Percentiles rank a stretch among this genome's conserved stretches.
Evolutionary conservation across 139 green algal genomes (phyloP).

Genomic region (Medakamo hakoo): DNA sequence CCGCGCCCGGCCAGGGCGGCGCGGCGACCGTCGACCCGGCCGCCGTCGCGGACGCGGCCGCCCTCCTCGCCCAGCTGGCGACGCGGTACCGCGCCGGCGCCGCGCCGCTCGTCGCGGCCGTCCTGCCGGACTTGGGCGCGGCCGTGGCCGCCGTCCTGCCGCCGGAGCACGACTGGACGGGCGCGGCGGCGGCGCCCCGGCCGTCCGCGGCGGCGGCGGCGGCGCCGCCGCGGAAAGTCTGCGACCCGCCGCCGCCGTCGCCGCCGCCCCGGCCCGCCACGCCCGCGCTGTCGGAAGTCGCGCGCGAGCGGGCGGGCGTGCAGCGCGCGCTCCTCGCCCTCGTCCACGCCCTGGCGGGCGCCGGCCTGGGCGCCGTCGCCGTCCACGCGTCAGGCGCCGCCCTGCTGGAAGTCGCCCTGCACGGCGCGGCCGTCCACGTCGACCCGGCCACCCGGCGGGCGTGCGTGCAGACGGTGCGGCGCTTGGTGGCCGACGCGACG

Average conservation of each 20-base stretch:
- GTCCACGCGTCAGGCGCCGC: constrained; percentile 3
- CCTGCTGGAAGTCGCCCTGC: constrained; percentile 19
- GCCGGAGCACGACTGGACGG: constrained; percentile 63
- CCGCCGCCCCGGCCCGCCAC: background rate
- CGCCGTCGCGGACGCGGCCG: constrained; percentile 44
- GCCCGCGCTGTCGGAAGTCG: constrained; percentile 41
- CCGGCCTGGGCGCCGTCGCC: constrained; percentile 7
- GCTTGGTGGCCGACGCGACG: constrained; percentile 2
- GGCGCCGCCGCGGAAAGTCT: background rate
- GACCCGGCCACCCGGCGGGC: constrained; percentile 34
- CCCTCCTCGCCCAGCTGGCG: constrained; percentile 55
- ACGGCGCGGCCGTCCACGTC: constrained; percentile 33
- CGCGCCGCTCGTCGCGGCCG: constrained; percentile 22
- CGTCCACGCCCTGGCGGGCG: constrained; percentile 25
- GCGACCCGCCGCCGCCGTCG: background rate
- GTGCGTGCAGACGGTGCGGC: constrained; percentile 30
- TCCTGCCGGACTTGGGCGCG: constrained; percentile 31
- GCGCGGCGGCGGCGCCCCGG: constrained; percentile 17
- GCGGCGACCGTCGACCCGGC: too few relatives aligned
- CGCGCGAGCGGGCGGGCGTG: constrained; percentile 48
- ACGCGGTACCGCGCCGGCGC: constrained; percentile 37
- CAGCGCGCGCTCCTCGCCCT: constrained; percentile 60
- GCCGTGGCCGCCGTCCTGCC: constrained; percentile 38
- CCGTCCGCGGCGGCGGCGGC: constrained; percentile 5
- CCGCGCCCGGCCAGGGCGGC: constrained; percentile 20